Evolutionary conservation across 2,329 filamentous ascomycete species (phyloP), one percentile per base, ranked within the genome.

Genomic region (Penicillium concentricum): DNA sequence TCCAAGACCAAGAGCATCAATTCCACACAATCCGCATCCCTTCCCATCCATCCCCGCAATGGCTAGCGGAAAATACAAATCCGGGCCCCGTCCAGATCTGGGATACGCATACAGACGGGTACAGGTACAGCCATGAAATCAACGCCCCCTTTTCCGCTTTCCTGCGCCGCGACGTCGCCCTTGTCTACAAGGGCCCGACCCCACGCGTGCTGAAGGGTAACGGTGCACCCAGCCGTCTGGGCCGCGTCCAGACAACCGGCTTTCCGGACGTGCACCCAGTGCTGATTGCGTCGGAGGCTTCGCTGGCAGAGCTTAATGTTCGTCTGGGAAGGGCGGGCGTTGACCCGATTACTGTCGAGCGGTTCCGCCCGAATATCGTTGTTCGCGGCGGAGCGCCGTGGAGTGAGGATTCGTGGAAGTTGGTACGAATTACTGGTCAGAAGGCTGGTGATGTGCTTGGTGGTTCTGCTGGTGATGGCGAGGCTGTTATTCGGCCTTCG

Each of bases 401-500:
- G 85, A 78, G 78, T 37, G 86, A 88, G 67, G 85, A 88, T 67
- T 76, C 77, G 16, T 88, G 85, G 85, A 87, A 86, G 72, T 77
- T 79, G 3, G 72, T 87, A 0, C 75, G 80, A 10, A 67, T 74
- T 37, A 48, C 38, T 8, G 26, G 22, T 32, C 32, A 41, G 16
- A 34, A 22, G 4, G 2, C 15, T 7, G 39, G 41, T 20, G 56
- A 51, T 12, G 42, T 64, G 8, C 48, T 50, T n/a, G 57, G 54
- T 9, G 34, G n/a, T 15, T 28, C 34, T 4, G 12, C 16, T 16
- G 13, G 34, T 16, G 3, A n/a, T 16, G 28, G 1, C 2, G 5
- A 26, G 4, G 16, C 20, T 42, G 16, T 9, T 26, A 2, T 15
- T 20, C 38, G 18, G 46, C 24, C 34, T 5, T 62, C 74, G 0